phyloP scores from a whole-genome alignment of 768 basidiomycete genomes.

The Rhizopogon salebrosus region DNA sequence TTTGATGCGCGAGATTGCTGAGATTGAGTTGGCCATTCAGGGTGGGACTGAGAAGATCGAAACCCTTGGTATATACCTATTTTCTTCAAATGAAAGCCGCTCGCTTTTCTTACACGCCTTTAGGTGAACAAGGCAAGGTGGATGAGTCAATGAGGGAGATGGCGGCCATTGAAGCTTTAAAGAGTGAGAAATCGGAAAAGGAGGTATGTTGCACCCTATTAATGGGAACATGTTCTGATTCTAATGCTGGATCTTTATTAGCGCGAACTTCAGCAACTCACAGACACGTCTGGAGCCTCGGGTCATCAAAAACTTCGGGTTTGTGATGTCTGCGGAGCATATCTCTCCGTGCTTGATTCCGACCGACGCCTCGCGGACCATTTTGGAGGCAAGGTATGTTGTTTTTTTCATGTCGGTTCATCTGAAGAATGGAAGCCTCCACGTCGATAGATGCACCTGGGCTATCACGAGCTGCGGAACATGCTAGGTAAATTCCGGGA shows the following conservation, averaged over 20 bases:
- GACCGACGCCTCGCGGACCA: conserved; percentile 98
- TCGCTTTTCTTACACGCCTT: not conserved
- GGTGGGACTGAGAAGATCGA: conserved; percentile 99
- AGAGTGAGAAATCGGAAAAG: conserved; percentile 92
- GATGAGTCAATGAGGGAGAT: conserved; percentile 99
- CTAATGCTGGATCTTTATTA: conserved; percentile 22
- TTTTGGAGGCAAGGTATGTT: conserved; percentile 94
- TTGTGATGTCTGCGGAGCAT: conserved; percentile 99
- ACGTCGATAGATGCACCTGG: conserved; percentile 86
- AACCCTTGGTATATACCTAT: conserved; percentile 61
- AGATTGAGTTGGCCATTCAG: conserved; percentile 98
- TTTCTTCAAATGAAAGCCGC: conserved; percentile 9
- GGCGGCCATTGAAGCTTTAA: conserved; percentile 95
- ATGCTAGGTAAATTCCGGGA: conserved; percentile 89
- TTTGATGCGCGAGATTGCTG: conserved; percentile 98
- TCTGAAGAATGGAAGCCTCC: conserved; percentile 24
- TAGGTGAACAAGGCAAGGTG: conserved; percentile 97
- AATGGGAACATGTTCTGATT: conserved; percentile 7
- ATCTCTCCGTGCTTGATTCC: conserved; percentile 95
- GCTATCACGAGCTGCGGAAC: conserved; percentile 96
- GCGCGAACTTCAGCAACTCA: conserved; percentile 93
- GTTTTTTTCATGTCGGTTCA: conserved; percentile 7
- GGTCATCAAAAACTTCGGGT: conserved; percentile 99
- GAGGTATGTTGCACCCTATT: conserved; percentile 49
- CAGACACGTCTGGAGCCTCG: conserved; percentile 96